Conservation (phyloP, 805 yeast species). For the Myxozyma udenii region DNA sequence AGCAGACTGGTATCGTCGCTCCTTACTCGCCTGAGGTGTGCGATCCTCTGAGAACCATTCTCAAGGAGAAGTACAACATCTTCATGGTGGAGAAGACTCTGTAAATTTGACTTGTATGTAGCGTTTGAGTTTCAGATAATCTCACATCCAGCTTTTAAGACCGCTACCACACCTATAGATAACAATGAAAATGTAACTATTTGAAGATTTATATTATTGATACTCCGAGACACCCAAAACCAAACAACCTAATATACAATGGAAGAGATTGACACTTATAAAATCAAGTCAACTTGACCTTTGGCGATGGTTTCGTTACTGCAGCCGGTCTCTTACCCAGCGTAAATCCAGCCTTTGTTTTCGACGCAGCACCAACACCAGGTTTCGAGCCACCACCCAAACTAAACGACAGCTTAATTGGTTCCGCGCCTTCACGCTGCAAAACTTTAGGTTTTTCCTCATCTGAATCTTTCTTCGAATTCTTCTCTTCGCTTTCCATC, state of each 20-base stretch:
- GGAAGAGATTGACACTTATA: not conserved
- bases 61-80: constrained; percentile 86
- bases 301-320: not conserved
- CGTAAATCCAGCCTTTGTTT: not conserved
- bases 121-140: not conserved
- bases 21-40: constrained; percentile 90
- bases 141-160: too few species aligned
- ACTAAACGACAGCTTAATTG: constrained; percentile 21
- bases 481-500: constrained; percentile 16
- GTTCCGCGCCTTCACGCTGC: constrained; percentile 14
- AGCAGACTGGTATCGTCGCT: constrained; percentile 79
- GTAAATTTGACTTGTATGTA: not conserved
- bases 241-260: not conserved
- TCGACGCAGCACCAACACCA: not conserved
- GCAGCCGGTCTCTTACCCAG: not conserved
- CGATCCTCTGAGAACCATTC: constrained; percentile 83
- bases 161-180: too few species aligned
- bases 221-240: not conserved
- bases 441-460: constrained; percentile 11
- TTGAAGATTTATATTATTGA: too few species aligned
- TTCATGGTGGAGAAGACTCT: constrained; percentile 84
- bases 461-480: not conserved
- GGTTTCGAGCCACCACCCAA: constrained; percentile 12
- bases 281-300: not conserved
- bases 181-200: not conserved